phyloP scores from a whole-genome alignment of 73 alveolate species.

The Tetrahymena elliotti region DNA sequence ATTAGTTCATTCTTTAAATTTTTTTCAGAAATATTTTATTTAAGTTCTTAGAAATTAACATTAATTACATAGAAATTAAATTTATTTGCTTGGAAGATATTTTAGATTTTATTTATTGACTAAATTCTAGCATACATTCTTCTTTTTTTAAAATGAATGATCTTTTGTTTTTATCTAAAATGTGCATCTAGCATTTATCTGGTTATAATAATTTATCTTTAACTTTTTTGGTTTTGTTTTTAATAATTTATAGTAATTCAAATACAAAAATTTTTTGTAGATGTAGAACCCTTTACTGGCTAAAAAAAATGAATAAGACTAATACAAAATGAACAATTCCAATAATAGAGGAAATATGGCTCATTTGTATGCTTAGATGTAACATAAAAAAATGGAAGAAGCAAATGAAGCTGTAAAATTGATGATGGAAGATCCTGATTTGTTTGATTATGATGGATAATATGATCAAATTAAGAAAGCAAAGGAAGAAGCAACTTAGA shows the following conservation, averaged over 20 bases:
- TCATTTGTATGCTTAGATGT: not conserved
- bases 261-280: not conserved
- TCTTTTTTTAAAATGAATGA: too few species aligned
- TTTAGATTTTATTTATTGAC: too few species aligned
- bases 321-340: not conserved
- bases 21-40: too few species aligned
- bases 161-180: too few species aligned
- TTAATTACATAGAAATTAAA: too few species aligned
- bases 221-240: not conserved
- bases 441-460: not conserved
- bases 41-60: too few species aligned
- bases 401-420: not conserved
- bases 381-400: not conserved
- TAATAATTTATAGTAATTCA: too few species aligned
- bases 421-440: not conserved
- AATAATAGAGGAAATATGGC: not conserved
- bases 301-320: not conserved
- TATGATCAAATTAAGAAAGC: not conserved
- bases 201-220: too few species aligned
- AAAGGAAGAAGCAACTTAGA: not conserved
- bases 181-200: not conserved
- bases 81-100: too few species aligned
- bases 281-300: not conserved
- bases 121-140: not conserved
- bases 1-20: too few species aligned